Evolutionary conservation across 352 stramenopile genomes (phyloP).

Genomic region (Phytophthora capsici): DNA sequence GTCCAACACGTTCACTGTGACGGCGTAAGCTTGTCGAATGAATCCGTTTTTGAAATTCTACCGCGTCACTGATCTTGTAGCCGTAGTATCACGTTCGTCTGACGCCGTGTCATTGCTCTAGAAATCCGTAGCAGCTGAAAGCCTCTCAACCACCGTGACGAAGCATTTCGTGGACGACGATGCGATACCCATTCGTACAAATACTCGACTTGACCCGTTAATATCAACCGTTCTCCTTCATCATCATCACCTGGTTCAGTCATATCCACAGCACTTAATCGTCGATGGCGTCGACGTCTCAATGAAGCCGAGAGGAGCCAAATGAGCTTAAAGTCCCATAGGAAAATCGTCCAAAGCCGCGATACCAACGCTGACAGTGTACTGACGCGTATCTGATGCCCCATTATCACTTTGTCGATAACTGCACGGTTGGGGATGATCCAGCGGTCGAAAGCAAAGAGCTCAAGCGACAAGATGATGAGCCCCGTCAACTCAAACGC

Average conservation of each 20-base stretch:
- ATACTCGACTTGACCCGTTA: conserved; percentile 35
- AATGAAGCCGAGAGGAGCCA: conserved; percentile 26
- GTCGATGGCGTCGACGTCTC: conserved; percentile 16
- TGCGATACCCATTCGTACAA: conserved; percentile 31
- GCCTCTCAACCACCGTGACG: conserved; percentile 6
- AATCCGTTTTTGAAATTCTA: no score
- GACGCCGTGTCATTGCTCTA: conserved; percentile 4
- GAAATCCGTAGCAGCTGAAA: conserved; percentile 8
- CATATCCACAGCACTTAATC: neutral
- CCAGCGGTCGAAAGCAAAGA: conserved; percentile 33
- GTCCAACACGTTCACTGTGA: neutral
- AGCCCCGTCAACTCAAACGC: conserved; percentile 20
- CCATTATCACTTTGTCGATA: conserved; percentile 15
- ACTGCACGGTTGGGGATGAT: conserved; percentile 11
- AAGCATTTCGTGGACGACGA: neutral
- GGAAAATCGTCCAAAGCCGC: conserved; percentile 31
- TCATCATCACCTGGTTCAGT: conserved; percentile 7
- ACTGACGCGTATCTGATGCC: conserved; percentile 13
- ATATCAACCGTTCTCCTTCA: conserved; percentile 33
- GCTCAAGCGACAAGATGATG: conserved; percentile 31
- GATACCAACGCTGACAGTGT: conserved; percentile 26
- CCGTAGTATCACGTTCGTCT: neutral
- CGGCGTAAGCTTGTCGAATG: neutral
- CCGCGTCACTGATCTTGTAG: neutral
- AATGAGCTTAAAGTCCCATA: conserved; percentile 37